Evolutionary conservation across 257 asterid genomes (phyloP).

Genomic region (Solanum etuberosum): DNA sequence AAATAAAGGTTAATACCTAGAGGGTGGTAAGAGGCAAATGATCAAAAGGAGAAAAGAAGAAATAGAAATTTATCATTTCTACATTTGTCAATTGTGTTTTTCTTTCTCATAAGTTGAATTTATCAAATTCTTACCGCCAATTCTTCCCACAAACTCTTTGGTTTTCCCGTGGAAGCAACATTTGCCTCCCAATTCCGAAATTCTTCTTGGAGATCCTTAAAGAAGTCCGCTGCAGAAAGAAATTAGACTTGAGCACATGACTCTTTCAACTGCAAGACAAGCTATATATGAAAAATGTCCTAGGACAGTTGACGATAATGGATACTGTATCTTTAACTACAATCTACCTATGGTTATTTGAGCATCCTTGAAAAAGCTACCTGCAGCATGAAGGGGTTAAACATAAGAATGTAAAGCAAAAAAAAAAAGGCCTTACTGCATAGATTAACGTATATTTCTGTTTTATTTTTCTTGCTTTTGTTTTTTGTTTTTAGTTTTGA

Average conservation of each 20-base stretch:
- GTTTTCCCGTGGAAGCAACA: conserved; percentile 59
- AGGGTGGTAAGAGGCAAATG: background rate
- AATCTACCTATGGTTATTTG: conserved; percentile 88
- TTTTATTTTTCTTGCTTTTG: background rate
- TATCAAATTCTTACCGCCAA: conserved; percentile 43
- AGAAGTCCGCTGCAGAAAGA: conserved; percentile 62
- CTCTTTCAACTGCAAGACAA: background rate
- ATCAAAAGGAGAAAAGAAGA: background rate
- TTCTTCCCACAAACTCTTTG: conserved; percentile 96
- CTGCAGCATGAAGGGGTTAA: conserved; percentile 70
- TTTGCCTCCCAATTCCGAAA: conserved; percentile 78
- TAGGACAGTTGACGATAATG: conserved; percentile 5
- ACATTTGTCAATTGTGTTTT: background rate
- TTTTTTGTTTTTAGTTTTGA: background rate
- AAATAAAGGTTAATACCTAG: background rate
- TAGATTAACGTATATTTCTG: background rate
- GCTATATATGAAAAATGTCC: conserved; percentile 2
- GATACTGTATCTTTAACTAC: background rate
- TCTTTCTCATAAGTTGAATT: background rate
- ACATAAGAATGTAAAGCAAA: conserved; percentile 31
- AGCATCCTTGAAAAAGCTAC: conserved; percentile 80
- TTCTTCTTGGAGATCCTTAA: conserved; percentile 90
- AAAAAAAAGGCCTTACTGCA: background rate
- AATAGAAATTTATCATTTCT: background rate
- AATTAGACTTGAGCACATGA: conserved; percentile 12